A percentile compares a stretch with the other conserved stretches of the same genome.
Evolutionary conservation across 305 asterid species (phyloP).

Genomic region (Salvia sclarea): DNA sequence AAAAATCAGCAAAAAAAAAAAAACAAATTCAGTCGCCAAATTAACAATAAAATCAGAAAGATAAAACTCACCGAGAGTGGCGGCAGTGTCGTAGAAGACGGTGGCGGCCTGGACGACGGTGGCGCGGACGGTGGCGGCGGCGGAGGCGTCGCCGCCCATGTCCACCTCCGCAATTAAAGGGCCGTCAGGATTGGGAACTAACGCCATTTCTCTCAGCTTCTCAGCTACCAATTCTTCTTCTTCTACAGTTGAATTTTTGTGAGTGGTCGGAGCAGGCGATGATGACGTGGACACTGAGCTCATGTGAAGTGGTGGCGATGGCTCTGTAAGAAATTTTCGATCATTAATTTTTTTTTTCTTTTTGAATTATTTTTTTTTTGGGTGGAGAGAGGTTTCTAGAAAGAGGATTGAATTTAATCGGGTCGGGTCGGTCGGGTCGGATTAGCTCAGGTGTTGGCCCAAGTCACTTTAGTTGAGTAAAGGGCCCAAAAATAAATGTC

Average conservation of each 20-base stretch:
- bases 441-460: neutral
- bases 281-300: constrained; percentile 3
- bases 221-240: constrained; percentile 18
- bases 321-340: neutral
- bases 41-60: neutral
- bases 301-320: constrained; percentile 22
- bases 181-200: constrained; percentile 55
- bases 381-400: constrained; percentile 33
- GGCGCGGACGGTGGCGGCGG: constrained; percentile 65
- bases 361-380: too few species aligned
- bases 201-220: constrained; percentile 52
- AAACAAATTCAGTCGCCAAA: too few species aligned
- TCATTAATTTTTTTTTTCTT: neutral
- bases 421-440: too few species aligned
- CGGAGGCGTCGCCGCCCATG: constrained; percentile 70
- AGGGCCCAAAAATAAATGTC: too few species aligned
- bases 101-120: constrained; percentile 96
- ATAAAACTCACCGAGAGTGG: constrained; percentile 68
- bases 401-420: neutral
- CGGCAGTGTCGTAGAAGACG: constrained; percentile 87
- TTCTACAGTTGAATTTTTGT: constrained; percentile 16
- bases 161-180: constrained; percentile 84
- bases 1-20: neutral
- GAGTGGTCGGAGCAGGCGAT: constrained; percentile 16
- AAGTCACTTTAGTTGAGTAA: too few species aligned